These are phyloP conservation scores for Corrigiola litoralis DNA, from an alignment of 179 eudicot species.

Conservation along the genomic window DNA sequence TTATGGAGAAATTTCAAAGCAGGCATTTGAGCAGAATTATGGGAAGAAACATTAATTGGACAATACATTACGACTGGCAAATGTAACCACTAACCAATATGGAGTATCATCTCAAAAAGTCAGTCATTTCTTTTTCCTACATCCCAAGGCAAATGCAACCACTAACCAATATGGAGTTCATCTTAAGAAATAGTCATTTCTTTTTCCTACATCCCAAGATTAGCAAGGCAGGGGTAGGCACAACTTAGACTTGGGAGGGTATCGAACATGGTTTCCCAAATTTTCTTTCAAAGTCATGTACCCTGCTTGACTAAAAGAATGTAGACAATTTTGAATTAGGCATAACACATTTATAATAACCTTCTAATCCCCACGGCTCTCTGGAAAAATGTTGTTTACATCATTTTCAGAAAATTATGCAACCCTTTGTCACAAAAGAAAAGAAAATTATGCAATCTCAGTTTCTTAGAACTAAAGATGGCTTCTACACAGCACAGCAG, in stretches of 20 bases:
- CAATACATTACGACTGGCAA: slow-evolving; percentile 5
- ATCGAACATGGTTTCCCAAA: too few relatives aligned
- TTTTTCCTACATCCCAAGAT: not conserved
- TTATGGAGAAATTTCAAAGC: not conserved
- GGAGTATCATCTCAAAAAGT: not conserved
- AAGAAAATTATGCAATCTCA: too few relatives aligned
- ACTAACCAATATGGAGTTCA: not conserved
- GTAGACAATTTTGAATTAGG: too few relatives aligned
- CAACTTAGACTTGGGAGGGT: not conserved
- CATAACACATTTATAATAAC: too few relatives aligned
- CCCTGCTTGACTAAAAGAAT: too few relatives aligned
- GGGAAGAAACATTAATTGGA: slow-evolving; percentile 4
- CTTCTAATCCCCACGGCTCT: too few relatives aligned
- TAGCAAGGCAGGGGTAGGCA: not conserved
- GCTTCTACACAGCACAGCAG: not conserved
- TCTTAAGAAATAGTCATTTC: too few relatives aligned
- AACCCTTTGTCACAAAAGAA: too few relatives aligned
- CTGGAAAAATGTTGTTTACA: not conserved
- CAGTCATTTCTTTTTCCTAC: too few relatives aligned
- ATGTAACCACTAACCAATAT: not conserved
- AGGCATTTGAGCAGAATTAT: slow-evolving; percentile 1
- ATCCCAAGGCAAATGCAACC: too few relatives aligned
- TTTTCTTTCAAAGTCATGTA: too few relatives aligned
- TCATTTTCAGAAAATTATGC: not conserved
- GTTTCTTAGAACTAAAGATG: not conserved